Conservation (phyloP, 2,329 filamentous ascomycete genomes). For the Orbilia blumenaviensis region DNA sequence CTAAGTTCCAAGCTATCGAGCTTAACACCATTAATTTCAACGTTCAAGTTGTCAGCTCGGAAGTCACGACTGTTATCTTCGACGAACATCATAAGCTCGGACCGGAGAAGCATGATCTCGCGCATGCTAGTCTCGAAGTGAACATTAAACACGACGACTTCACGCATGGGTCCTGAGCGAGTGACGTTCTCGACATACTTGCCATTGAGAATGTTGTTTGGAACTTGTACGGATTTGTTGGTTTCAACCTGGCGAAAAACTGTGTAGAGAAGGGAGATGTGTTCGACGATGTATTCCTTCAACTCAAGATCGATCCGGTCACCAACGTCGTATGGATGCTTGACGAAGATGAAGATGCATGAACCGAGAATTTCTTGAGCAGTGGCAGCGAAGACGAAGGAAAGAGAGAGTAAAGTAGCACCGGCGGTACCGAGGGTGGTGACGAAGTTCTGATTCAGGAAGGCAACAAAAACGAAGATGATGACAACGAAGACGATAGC, state of each 20-base stretch:
- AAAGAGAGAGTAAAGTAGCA: constrained; percentile 91
- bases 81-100: constrained; percentile 87
- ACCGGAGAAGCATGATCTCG: constrained; percentile 69
- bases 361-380: constrained; percentile 96
- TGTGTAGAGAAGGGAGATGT: constrained; percentile 92
- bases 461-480: constrained; percentile 85
- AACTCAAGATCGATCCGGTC: constrained; percentile 84
- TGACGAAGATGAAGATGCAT: constrained; percentile 98
- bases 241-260: constrained; percentile 86
- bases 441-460: constrained; percentile 85
- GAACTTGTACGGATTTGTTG: constrained; percentile 81
- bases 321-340: constrained; percentile 95
- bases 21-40: constrained; percentile 81
- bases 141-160: constrained; percentile 80
- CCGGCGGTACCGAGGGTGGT: constrained; percentile 88
- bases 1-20: constrained; percentile 87
- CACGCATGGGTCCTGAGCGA: constrained; percentile 89
- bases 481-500: constrained; percentile 82
- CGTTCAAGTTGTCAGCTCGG: constrained; percentile 76
- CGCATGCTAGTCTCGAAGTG: constrained; percentile 76
- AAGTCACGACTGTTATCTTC: constrained; percentile 92
- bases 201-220: constrained; percentile 90
- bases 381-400: constrained; percentile 92
- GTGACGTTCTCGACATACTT: constrained; percentile 96
- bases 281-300: constrained; percentile 78